A percentile compares a stretch with the other conserved stretches of the same genome.
phyloP scores from a whole-genome alignment of 129 eudicot species.

The Helichrysum umbraculigerum region DNA sequence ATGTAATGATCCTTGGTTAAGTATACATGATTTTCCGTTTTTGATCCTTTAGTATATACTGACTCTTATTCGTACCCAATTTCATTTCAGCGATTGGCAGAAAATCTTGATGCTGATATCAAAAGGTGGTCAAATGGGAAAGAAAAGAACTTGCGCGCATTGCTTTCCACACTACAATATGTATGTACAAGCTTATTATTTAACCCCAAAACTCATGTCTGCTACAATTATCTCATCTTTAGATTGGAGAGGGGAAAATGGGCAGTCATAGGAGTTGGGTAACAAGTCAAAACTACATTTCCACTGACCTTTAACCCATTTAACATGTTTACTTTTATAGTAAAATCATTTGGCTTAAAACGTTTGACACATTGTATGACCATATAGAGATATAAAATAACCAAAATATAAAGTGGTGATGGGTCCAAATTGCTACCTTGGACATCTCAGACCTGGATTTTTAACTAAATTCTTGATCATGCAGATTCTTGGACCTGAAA shows the following conservation, averaged over 20 bases:
- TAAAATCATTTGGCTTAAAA: background rate
- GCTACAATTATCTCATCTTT: background rate
- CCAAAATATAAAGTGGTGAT: background rate
- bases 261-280: background rate
- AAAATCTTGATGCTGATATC: slow-evolving; percentile 84
- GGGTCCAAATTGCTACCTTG: background rate
- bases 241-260: background rate
- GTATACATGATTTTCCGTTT: slow-evolving; percentile 3
- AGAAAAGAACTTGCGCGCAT: slow-evolving; percentile 89
- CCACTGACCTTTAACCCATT: background rate
- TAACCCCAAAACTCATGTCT: background rate
- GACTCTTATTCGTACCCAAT: slow-evolving; percentile 18
- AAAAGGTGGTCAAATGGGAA: slow-evolving; percentile 94
- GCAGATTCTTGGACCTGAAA: slow-evolving; percentile 87
- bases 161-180: slow-evolving; percentile 96
- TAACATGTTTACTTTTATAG: background rate
- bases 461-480: slow-evolving; percentile 24
- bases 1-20: slow-evolving; percentile 43
- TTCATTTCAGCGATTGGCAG: slow-evolving; percentile 72
- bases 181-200: slow-evolving; percentile 48
- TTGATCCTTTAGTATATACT: slow-evolving; percentile 5
- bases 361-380: background rate
- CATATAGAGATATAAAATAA: background rate
- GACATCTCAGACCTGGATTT: background rate
- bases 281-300: background rate